phyloP scores from a whole-genome alignment of 768 basidiomycete species.

The Trametes cubensis region DNA sequence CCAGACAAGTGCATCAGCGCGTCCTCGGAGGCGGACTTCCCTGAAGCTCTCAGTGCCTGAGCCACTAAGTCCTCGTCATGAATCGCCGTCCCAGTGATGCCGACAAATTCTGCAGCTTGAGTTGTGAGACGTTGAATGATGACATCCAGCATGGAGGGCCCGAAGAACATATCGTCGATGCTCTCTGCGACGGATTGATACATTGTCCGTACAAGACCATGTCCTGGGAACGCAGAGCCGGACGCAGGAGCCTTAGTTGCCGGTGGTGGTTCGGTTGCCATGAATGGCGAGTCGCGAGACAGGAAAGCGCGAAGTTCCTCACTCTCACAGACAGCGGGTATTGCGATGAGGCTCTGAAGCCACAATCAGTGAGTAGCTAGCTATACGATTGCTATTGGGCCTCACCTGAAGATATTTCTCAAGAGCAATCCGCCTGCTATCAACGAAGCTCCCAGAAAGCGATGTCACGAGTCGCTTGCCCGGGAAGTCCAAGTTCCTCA shows the following conservation, averaged over 20 bases:
- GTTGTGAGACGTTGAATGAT: constrained; percentile 89
- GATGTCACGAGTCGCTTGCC: constrained; percentile 89
- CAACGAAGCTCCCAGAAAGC: constrained; percentile 87
- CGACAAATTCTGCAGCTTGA: constrained; percentile 88
- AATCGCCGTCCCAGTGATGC: constrained; percentile 75
- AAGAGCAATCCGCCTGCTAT: constrained; percentile 72
- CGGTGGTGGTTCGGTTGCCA: constrained; percentile 51
- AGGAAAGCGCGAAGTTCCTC: constrained; percentile 83
- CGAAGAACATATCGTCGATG: constrained; percentile 97
- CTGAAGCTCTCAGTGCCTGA: constrained; percentile 74
- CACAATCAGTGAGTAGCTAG: background rate
- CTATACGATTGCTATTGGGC: background rate
- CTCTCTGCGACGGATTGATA: constrained; percentile 93
- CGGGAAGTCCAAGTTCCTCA: constrained; percentile 83
- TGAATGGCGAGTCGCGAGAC: constrained; percentile 84
- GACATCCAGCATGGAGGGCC: constrained; percentile 93
- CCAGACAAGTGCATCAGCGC: constrained; percentile 73
- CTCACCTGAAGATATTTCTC: constrained; percentile 91
- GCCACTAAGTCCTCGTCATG: constrained; percentile 85
- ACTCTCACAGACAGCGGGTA: constrained; percentile 78
- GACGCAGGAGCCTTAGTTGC: constrained; percentile 43
- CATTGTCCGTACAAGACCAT: constrained; percentile 80
- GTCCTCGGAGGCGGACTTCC: constrained; percentile 66
- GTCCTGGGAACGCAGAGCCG: constrained; percentile 57
- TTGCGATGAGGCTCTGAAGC: constrained; percentile 67